Conservation (phyloP, 495 filamentous ascomycete genomes). For the Hypoxylon subgilvum region DNA sequence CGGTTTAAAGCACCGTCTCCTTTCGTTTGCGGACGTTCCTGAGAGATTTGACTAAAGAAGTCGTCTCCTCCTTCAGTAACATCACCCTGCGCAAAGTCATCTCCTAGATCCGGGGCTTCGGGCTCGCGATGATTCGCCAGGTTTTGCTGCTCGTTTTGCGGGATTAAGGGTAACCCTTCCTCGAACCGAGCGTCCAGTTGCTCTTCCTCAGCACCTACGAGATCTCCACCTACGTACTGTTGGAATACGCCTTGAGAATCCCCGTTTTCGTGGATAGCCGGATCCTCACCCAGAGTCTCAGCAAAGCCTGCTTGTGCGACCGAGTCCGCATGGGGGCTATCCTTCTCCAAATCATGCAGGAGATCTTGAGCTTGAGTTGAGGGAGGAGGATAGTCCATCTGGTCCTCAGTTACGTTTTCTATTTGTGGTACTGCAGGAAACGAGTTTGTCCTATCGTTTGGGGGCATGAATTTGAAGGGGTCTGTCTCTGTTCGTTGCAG, state of each 20-base stretch:
- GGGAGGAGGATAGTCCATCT: conserved; percentile 39
- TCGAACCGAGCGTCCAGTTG: conserved; percentile 59
- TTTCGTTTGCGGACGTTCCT: conserved; percentile 15
- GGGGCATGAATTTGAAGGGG: conserved; percentile 61
- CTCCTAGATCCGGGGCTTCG: conserved; percentile 18
- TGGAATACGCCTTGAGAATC: conserved; percentile 17
- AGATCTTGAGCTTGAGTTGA: conserved; percentile 54
- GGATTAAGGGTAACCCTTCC: conserved; percentile 65
- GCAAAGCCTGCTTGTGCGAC: conserved; percentile 17
- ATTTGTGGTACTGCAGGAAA: conserved; percentile 62
- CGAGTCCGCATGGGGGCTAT: conserved; percentile 34
- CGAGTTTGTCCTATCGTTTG: conserved; percentile 64
- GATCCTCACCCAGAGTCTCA: background rate
- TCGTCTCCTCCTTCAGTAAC: conserved; percentile 53
- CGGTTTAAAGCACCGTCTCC: conserved; percentile 31
- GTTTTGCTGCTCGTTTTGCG: conserved; percentile 35
- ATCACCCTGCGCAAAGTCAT: conserved; percentile 50
- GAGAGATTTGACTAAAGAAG: conserved; percentile 56
- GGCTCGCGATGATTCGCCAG: conserved; percentile 7
- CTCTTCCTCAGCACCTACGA: conserved; percentile 45
- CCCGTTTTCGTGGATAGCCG: background rate
- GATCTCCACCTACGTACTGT: conserved; percentile 46
- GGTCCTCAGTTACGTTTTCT: conserved; percentile 33
- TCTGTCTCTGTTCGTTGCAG: conserved; percentile 56
- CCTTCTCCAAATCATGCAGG: conserved; percentile 47